Base-by-base conservation (phyloP, 2,329 filamentous ascomycete species). In the Helotiales sp. region DNA sequence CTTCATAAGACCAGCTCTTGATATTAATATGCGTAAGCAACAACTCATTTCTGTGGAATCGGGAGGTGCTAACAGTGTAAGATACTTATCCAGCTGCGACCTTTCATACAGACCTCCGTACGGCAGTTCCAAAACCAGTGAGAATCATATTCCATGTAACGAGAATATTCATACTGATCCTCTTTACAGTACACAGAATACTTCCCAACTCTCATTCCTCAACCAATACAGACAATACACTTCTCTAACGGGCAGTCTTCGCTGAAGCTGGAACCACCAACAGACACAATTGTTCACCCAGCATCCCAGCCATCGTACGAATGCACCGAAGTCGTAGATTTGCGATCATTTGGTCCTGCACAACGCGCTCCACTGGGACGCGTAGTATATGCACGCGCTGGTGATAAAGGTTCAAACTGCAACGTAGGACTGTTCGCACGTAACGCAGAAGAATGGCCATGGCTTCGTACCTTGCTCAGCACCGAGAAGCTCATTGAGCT, bases 361-460 rank as follows among this genome's bases (percentile, higher is more conserved):
- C 61, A 57, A 6, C 44, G 36, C 10, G 51, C 38, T 10, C 59
- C 59, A 1, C 59, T 75, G 17, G 73, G 72, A 19, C 68, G 64
- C 57, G 63, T 74, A 12, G 71, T 70, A 0, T 70, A 69, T 34
- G 71, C 64, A 0, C 67, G 73, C 1, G 73, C 72, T 1, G 73
- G 73, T 2, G 74, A 76, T 51, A 76, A 75, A 51, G 72, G 66
- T 0, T 65, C 67, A 0, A 68, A 75, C 60, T 67, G 66, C 7
- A 75, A 75, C 55, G 67, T 73, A 22, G 74, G 74, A 10, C 70
- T 75, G 58, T 80, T 74, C 58, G 74, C 76, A 5, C 71, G 71
- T 0, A 61, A 70, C 49, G 59, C 60, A 3, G 71, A 75, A 47
- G 74, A 76, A 59, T 78, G 69, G 58, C 66, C 73, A 6, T 75